Evolutionary conservation across 805 yeast species (phyloP).

Genomic region (Metschnikowia borealis): DNA sequence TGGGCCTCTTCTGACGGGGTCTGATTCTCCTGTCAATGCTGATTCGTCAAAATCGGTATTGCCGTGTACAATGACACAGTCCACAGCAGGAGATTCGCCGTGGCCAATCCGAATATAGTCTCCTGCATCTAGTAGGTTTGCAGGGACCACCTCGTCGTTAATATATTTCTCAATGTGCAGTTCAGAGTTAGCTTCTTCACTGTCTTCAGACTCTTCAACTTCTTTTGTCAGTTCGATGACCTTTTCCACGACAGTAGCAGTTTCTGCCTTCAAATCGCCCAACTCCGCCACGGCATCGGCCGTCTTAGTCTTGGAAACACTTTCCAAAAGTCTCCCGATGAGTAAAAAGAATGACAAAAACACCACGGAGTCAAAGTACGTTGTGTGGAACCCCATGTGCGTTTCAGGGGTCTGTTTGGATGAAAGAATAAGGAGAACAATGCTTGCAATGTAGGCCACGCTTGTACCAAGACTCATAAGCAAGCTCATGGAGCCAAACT

Average conservation of each 20-base stretch:
- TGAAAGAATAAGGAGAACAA: conserved; percentile 49
- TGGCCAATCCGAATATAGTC: conserved; percentile 47
- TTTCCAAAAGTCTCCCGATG: conserved; percentile 66
- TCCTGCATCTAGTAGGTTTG: conserved; percentile 47
- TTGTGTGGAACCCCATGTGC: conserved; percentile 49
- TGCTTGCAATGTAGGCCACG: conserved; percentile 66
- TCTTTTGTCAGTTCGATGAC: too few relatives aligned
- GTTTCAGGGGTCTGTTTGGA: conserved; percentile 25
- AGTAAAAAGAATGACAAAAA: conserved; percentile 68
- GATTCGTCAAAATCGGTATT: conserved; percentile 54
- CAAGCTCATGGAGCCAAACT: conserved; percentile 76
- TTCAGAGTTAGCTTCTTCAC: too few relatives aligned
- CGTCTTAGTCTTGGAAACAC: conserved; percentile 62
- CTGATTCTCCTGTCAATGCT: conserved; percentile 59
- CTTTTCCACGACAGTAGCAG: conserved; percentile 39
- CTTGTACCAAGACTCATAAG: conserved; percentile 71
- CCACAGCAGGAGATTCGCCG: conserved; percentile 61
- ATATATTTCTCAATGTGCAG: conserved; percentile 9
- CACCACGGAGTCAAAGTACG: conserved; percentile 77
- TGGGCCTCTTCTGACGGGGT: conserved; percentile 49
- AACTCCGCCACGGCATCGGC: conserved; percentile 59
- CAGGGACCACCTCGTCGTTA: conserved; percentile 33
- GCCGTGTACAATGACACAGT: conserved; percentile 49
- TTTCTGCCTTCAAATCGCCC: conserved; percentile 46
- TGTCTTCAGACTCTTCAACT: too few relatives aligned